Percentiles rank a stretch among this genome's conserved stretches.
These are phyloP conservation scores for Myxozyma kluyveri DNA, from an alignment of 805 yeast genomes.

Conservation along the genomic window DNA sequence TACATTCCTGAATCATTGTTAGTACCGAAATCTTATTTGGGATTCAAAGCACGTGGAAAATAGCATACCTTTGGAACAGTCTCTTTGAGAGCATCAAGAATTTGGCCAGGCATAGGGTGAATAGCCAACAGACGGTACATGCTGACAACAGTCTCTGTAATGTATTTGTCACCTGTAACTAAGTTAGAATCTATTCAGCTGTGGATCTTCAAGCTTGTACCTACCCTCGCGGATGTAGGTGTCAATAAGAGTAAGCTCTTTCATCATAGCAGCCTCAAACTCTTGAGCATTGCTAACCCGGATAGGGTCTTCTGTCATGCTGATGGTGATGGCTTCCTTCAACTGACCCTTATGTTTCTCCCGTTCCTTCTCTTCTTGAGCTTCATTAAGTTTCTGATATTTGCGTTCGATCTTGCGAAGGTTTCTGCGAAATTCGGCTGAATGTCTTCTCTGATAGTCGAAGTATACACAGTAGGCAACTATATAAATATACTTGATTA, in stretches of 20 bases:
- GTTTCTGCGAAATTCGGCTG: conserved; percentile 73
- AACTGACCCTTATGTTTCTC: conserved; percentile 57
- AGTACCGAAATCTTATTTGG: neutral
- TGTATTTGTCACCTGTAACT: conserved; percentile 12
- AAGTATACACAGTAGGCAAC: conserved; percentile 74
- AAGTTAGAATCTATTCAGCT: neutral
- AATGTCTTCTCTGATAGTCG: conserved; percentile 85
- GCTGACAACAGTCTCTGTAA: conserved; percentile 20
- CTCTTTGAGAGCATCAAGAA: conserved; percentile 22
- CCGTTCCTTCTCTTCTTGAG: conserved; percentile 54
- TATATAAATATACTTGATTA: conserved; percentile 3
- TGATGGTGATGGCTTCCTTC: conserved; percentile 58
- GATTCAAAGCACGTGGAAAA: neutral
- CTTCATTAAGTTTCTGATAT: conserved; percentile 45
- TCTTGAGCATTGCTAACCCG: conserved; percentile 16
- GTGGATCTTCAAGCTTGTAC: neutral
- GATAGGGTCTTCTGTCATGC: conserved; percentile 65
- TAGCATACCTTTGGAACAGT: conserved; percentile 17
- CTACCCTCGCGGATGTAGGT: conserved; percentile 19
- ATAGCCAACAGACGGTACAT: conserved; percentile 25
- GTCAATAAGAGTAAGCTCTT: conserved; percentile 23
- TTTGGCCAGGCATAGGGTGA: conserved; percentile 28
- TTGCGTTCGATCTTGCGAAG: conserved; percentile 62
- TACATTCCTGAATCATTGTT: conserved; percentile 9
- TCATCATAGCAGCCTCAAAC: conserved; percentile 19